Conservation (phyloP, 768 basidiomycete species). For the Candolleomyces efflorescens region DNA sequence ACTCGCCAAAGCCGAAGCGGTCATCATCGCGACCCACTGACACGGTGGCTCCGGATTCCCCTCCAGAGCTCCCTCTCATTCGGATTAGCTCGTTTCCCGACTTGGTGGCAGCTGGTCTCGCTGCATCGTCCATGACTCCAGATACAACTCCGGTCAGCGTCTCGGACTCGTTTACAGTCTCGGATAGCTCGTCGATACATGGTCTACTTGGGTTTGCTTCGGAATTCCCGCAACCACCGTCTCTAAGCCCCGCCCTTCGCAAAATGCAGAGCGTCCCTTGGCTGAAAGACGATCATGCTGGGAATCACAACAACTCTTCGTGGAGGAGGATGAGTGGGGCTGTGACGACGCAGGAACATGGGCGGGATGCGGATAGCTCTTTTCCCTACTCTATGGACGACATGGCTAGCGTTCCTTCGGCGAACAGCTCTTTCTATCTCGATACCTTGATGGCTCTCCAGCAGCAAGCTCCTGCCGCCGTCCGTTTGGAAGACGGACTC, state of each 20-base stretch:
- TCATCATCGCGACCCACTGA: neutral
- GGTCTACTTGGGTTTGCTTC: conserved; percentile 27
- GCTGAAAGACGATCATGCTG: conserved; percentile 27
- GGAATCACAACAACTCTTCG: conserved; percentile 8
- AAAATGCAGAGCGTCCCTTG: conserved; percentile 43
- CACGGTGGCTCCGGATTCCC: neutral
- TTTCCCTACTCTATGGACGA: neutral
- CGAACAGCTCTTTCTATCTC: too few species aligned
- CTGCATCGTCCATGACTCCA: neutral
- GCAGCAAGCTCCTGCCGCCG: neutral
- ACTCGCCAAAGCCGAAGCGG: neutral
- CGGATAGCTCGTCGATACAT: conserved; percentile 31
- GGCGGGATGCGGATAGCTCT: neutral
- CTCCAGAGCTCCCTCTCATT: neutral
- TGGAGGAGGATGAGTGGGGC: conserved; percentile 11
- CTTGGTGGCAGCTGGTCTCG: neutral
- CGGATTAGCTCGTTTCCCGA: neutral
- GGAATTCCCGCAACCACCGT: conserved; percentile 40
- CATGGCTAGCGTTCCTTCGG: neutral
- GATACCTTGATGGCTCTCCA: neutral
- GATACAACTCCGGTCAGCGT: conserved; percentile 25
- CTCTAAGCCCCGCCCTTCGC: conserved; percentile 35
- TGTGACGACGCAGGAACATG: neutral
- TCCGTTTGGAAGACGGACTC: neutral
- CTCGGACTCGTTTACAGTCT: conserved; percentile 25